Evolutionary conservation across 2,329 filamentous ascomycete genomes (phyloP).

Genomic region (Rasamsonia emersonii): DNA sequence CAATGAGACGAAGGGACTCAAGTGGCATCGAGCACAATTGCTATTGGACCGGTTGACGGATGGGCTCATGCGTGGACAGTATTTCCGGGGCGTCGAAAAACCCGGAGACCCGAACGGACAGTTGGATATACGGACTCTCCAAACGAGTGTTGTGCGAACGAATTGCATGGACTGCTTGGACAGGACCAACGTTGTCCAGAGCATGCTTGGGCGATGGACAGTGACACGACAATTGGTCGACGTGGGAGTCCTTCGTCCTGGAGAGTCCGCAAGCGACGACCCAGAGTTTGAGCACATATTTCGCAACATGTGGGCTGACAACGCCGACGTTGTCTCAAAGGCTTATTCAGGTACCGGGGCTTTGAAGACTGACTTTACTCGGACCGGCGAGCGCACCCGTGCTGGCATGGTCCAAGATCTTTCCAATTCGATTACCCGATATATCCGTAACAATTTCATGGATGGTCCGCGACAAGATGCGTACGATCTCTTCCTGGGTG

Average conservation of each 20-base stretch:
- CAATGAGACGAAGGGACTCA: constrained; percentile 89
- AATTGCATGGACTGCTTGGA: constrained; percentile 99
- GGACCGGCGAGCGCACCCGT: constrained; percentile 82
- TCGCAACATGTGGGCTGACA: constrained; percentile 97
- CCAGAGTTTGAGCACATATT: constrained; percentile 79
- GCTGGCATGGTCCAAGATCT: constrained; percentile 77
- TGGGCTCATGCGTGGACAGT: constrained; percentile 68
- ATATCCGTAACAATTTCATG: constrained; percentile 86
- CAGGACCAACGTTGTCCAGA: constrained; percentile 95
- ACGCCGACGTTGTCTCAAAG: constrained; percentile 87
- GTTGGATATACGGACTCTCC: constrained; percentile 69
- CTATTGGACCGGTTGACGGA: constrained; percentile 74
- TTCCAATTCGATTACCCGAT: constrained; percentile 80
- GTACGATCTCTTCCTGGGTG: constrained; percentile 87
- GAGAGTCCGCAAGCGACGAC: constrained; percentile 73
- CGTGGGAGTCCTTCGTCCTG: constrained; percentile 65
- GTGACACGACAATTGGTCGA: constrained; percentile 84
- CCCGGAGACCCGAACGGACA: constrained; percentile 61
- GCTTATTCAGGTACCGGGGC: constrained; percentile 94
- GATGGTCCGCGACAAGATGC: constrained; percentile 92
- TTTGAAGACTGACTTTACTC: constrained; percentile 95
- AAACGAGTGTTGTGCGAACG: constrained; percentile 86
- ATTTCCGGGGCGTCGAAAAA: constrained; percentile 87
- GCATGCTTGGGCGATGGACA: constrained; percentile 86
- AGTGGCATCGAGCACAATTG: constrained; percentile 84